Evolutionary conservation across 2,329 filamentous ascomycete species (phyloP), one percentile per base, ranked within the genome.

Genomic region (Penicillium sp.): DNA sequence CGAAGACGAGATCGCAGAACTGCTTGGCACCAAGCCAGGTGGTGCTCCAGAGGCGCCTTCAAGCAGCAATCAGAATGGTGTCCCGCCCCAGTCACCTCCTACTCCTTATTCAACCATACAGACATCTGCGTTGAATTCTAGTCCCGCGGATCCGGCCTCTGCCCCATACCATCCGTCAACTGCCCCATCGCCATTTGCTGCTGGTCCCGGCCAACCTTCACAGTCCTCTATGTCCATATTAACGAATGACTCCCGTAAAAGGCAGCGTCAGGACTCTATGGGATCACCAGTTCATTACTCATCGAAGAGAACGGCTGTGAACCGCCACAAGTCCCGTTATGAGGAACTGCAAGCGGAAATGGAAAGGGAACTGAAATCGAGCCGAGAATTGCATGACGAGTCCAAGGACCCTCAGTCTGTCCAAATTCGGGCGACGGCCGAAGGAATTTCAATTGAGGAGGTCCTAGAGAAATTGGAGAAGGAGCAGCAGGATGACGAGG

Each of bases 401-500:
- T 40, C 56, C 50, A 61, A 54, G 37, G 50, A 56, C 2, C 49
- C 43, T 2, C 58, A 55, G 13, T 41, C 44, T 24, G 49, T 66
- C 24, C 39, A 49, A 16, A 33, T 53, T 4, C 33, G 36, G 10
- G 60, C 56, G 4, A 27, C 13, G 10, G 5, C 19, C 0, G 49
- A 60, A 13, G 41, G 50, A 6, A 50, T 58, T 11, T 50, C 57
- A 3, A 50, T 51, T 16, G 57, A 39, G 4, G 27, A 60, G 33
- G 50, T 54, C 5, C 39, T 75, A 3, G 55, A 58, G 18, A 65
- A 61, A n/a, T 59, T 75, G 11, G 65, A 64, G 44, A 63, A 69
- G 33, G 74, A 77, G 52, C 68, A 73, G 36, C 61, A 51, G 22
- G 64, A 65, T 11, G 55, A 50, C 10, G 59, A 60, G 31, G 55